phyloP scores from a whole-genome alignment of 2,329 filamentous ascomycete species.

The Pseudogymnoascus sp. region DNA sequence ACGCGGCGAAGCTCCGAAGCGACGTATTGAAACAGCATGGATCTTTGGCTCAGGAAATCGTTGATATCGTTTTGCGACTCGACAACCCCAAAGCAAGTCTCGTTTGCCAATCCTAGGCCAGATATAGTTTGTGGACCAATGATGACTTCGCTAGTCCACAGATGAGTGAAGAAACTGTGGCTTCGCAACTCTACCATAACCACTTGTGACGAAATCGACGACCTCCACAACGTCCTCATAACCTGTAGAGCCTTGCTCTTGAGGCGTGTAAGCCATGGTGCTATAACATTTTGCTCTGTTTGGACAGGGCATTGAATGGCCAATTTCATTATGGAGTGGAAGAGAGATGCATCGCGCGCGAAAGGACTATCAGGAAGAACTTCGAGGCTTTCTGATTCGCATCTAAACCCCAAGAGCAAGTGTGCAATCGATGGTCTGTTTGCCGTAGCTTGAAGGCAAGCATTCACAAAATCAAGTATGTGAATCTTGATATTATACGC shows the following conservation, averaged over 20 bases:
- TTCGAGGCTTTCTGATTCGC: conserved; percentile 61
- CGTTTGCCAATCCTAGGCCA: conserved; percentile 53
- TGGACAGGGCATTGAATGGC: conserved; percentile 60
- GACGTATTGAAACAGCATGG: conserved; percentile 75
- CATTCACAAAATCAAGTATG: conserved; percentile 77
- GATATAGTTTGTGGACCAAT: conserved; percentile 33
- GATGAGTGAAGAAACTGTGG: background rate
- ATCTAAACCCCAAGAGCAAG: conserved; percentile 79
- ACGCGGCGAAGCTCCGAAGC: conserved; percentile 76
- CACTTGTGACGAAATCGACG: conserved; percentile 66
- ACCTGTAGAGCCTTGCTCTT: conserved; percentile 65
- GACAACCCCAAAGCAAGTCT: conserved; percentile 3
- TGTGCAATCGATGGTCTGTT: conserved; percentile 83
- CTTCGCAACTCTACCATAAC: conserved; percentile 70
- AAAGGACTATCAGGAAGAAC: conserved; percentile 64
- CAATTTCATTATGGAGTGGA: conserved; percentile 73
- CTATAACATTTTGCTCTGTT: conserved; percentile 49
- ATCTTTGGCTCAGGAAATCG: conserved; percentile 70
- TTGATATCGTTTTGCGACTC: conserved; percentile 9
- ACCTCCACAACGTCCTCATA: conserved; percentile 74
- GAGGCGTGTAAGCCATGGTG: conserved; percentile 61
- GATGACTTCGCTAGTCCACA: conserved; percentile 6
- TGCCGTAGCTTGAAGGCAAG: conserved; percentile 67
- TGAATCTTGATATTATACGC: conserved; percentile 76
- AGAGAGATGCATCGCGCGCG: conserved; percentile 63